Percentiles rank a stretch among this genome's conserved stretches.
Evolutionary conservation across 192 early-diverging fungal genomes (phyloP).

Genomic region (Podila epigama): DNA sequence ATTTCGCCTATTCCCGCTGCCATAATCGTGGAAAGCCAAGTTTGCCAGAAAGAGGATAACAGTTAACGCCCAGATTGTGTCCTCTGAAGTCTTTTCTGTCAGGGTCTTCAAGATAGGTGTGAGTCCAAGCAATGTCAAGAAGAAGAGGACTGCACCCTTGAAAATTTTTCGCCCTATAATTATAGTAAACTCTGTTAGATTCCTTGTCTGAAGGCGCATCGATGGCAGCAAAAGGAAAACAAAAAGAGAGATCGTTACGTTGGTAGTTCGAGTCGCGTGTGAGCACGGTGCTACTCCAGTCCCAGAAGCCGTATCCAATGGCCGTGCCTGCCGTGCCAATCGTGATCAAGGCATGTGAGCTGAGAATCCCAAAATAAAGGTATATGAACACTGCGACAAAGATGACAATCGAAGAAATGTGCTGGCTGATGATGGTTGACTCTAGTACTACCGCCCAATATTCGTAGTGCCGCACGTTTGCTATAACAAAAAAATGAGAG

Average conservation of each 20-base stretch:
- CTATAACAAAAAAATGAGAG: constrained; percentile 38
- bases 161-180: constrained; percentile 53
- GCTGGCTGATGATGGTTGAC: constrained; percentile 82
- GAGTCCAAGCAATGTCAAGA: constrained; percentile 78
- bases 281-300: constrained; percentile 56
- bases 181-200: background rate
- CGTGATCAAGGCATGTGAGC: constrained; percentile 65
- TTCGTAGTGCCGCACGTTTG: constrained; percentile 83
- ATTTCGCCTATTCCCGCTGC: constrained; percentile 53
- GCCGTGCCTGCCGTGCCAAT: constrained; percentile 63
- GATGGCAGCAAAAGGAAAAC: constrained; percentile 81
- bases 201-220: background rate
- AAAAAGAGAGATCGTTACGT: constrained; percentile 72
- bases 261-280: constrained; percentile 56
- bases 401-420: constrained; percentile 83
- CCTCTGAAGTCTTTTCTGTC: constrained; percentile 87
- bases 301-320: constrained; percentile 78
- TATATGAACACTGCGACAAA: constrained; percentile 92
- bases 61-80: constrained; percentile 95
- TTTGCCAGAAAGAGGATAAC: constrained; percentile 85
- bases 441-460: constrained; percentile 83
- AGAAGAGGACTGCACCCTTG: constrained; percentile 77
- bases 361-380: constrained; percentile 64
- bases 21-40: constrained; percentile 91
- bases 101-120: constrained; percentile 92